phyloP scores from a whole-genome alignment of 495 filamentous ascomycete species.

The Evernia prunastri region DNA sequence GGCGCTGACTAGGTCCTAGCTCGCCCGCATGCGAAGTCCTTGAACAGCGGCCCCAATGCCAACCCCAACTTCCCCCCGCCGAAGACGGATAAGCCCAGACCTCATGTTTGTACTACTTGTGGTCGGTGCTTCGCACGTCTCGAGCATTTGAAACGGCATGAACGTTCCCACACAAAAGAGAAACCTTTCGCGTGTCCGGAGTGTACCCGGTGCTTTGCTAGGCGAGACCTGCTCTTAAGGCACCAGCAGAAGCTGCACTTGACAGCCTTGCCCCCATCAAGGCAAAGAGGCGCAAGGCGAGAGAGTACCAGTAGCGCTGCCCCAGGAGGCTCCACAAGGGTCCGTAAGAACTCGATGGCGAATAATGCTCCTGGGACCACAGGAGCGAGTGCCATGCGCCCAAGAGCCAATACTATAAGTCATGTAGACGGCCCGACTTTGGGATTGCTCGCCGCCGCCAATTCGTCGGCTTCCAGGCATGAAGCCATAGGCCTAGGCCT shows the following conservation, averaged over 20 bases:
- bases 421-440: conserved; percentile 79
- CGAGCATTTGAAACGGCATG: conserved; percentile 96
- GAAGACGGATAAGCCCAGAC: conserved; percentile 95
- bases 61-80: conserved; percentile 58
- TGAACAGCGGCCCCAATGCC: conserved; percentile 17
- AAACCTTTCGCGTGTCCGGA: conserved; percentile 98
- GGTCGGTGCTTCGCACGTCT: conserved; percentile 87
- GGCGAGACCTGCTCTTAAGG: conserved; percentile 82
- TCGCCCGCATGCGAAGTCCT: conserved; percentile 24
- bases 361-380: conserved; percentile 44
- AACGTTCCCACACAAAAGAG: conserved; percentile 97
- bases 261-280: conserved; percentile 85
- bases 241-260: conserved; percentile 99
- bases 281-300: conserved; percentile 69
- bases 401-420: conserved; percentile 93
- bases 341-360: conserved; percentile 88
- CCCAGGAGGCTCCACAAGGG: conserved; percentile 57
- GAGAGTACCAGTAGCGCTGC: conserved; percentile 78
- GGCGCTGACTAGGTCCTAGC: conserved; percentile 11
- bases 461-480: conserved; percentile 47
- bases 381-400: conserved; percentile 62
- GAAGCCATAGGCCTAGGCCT: conserved; percentile 36
- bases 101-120: conserved; percentile 92
- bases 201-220: conserved; percentile 90
- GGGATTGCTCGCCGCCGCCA: conserved; percentile 59